Percentiles rank a stretch among this genome's conserved stretches.
phyloP scores from a whole-genome alignment of 768 basidiomycete genomes.

The Gyrodon lividus region DNA sequence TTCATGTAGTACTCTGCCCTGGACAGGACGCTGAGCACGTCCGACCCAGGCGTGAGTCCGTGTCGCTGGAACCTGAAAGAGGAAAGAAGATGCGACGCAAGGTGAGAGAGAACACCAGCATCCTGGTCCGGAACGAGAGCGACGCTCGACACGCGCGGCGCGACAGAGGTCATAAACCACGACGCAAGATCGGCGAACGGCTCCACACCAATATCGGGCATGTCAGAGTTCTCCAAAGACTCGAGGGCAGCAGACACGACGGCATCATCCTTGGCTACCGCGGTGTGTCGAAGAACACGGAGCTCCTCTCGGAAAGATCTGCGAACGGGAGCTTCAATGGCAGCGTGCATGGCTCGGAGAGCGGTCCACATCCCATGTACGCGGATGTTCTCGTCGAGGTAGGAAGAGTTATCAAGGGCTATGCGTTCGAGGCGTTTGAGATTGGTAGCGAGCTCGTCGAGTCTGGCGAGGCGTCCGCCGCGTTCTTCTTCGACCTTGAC shows the following conservation, averaged over 20 bases:
- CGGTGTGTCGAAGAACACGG: conserved; percentile 72
- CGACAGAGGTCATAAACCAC: conserved; percentile 87
- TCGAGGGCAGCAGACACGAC: conserved; percentile 66
- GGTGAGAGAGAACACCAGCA: conserved; percentile 83
- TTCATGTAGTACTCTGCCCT: conserved; percentile 87
- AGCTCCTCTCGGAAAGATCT: conserved; percentile 91
- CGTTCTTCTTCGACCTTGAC: conserved; percentile 95
- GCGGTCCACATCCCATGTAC: conserved; percentile 93
- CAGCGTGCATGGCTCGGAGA: conserved; percentile 72
- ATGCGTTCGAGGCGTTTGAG: conserved; percentile 90
- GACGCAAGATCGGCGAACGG: conserved; percentile 85
- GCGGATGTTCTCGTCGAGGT: conserved; percentile 92
- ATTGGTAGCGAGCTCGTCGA: conserved; percentile 88
- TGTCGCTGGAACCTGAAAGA: conserved; percentile 76
- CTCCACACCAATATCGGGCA: conserved; percentile 81
- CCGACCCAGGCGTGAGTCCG: conserved; percentile 69
- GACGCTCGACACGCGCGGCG: conserved; percentile 82
- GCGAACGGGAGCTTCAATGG: conserved; percentile 63
- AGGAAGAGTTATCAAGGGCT: conserved; percentile 85
- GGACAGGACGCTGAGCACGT: conserved; percentile 84
- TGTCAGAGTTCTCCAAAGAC: conserved; percentile 64
- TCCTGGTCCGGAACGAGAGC: conserved; percentile 90
- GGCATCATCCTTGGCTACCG: conserved; percentile 68
- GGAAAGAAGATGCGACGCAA: conserved; percentile 78
- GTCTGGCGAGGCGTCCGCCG: conserved; percentile 89